phyloP scores from a whole-genome alignment of 305 asterid species.

The Nicotiana rustica region DNA sequence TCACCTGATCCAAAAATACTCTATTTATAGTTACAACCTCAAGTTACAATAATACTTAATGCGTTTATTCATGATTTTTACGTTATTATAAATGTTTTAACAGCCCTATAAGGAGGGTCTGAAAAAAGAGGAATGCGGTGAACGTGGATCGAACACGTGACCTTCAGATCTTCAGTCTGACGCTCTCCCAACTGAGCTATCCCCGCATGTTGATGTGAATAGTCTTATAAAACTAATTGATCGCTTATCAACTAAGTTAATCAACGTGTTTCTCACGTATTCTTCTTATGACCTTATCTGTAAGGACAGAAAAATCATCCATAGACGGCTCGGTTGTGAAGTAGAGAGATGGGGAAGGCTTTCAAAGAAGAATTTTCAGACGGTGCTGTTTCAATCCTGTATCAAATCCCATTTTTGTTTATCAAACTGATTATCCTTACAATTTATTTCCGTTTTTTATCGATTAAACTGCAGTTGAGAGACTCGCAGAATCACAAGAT shows the following conservation, averaged over 20 bases:
- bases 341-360: conserved; percentile 56
- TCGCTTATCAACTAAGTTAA: neutral
- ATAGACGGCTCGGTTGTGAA: neutral
- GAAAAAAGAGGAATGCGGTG: conserved; percentile 57
- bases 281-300: neutral
- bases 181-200: conserved; percentile 99
- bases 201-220: conserved; percentile 48
- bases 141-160: conserved; percentile 97
- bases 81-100: too few species aligned
- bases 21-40: too few species aligned
- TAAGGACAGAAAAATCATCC: neutral
- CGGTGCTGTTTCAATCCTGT: conserved; percentile 46
- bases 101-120: too few species aligned
- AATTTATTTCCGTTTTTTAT: neutral
- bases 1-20: too few species aligned
- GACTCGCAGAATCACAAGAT: conserved; percentile 74
- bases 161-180: conserved; percentile 98
- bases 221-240: accelerated
- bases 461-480: conserved; percentile 60
- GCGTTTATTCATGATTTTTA: too few species aligned
- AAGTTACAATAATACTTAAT: too few species aligned
- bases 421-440: neutral
- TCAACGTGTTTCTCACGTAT: neutral
- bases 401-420: neutral
- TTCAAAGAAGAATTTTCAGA: conserved; percentile 63